phyloP scores from a whole-genome alignment of 1,139 yeast species.

The Candida smagusa region DNA sequence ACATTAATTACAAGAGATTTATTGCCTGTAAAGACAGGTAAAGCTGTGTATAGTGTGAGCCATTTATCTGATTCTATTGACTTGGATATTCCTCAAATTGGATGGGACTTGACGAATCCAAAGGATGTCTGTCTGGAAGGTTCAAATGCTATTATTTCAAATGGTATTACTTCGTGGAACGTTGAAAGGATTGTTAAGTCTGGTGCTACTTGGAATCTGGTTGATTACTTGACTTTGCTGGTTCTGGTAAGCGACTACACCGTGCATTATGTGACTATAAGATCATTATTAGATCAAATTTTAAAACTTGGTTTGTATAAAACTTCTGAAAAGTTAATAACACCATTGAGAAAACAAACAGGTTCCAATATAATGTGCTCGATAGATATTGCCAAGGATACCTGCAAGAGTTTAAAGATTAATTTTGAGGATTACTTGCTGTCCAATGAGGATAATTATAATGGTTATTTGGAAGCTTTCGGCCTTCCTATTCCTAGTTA shows the following conservation, averaged over 20 bases:
- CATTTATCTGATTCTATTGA: slow-evolving; percentile 33
- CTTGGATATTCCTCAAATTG: slow-evolving; percentile 20
- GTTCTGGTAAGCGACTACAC: slow-evolving; percentile 35
- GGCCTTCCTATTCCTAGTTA: neutral
- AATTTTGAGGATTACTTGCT: neutral
- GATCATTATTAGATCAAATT: slow-evolving; percentile 25
- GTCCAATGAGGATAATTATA: neutral
- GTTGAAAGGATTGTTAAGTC: slow-evolving; percentile 9
- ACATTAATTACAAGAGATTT: slow-evolving; percentile 18
- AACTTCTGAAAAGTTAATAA: neutral
- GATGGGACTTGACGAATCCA: slow-evolving; percentile 15
- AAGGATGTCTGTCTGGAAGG: slow-evolving; percentile 12
- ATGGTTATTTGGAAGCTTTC: neutral
- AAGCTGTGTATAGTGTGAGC: slow-evolving; percentile 15
- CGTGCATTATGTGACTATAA: slow-evolving; percentile 27
- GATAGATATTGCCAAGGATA: slow-evolving; percentile 19
- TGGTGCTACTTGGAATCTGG: slow-evolving; percentile 6
- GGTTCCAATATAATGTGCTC: slow-evolving; percentile 33
- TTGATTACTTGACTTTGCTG: slow-evolving; percentile 29
- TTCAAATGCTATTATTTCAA: slow-evolving; percentile 23
- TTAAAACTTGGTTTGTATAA: slow-evolving; percentile 10
- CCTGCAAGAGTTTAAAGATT: slow-evolving; percentile 17
- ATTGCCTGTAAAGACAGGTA: slow-evolving; percentile 3
- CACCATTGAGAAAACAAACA: slow-evolving; percentile 16
- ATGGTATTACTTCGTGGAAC: slow-evolving; percentile 24